phyloP scores from a whole-genome alignment of 2,329 filamentous ascomycete genomes.

The Raffaelea deltoideospora region DNA sequence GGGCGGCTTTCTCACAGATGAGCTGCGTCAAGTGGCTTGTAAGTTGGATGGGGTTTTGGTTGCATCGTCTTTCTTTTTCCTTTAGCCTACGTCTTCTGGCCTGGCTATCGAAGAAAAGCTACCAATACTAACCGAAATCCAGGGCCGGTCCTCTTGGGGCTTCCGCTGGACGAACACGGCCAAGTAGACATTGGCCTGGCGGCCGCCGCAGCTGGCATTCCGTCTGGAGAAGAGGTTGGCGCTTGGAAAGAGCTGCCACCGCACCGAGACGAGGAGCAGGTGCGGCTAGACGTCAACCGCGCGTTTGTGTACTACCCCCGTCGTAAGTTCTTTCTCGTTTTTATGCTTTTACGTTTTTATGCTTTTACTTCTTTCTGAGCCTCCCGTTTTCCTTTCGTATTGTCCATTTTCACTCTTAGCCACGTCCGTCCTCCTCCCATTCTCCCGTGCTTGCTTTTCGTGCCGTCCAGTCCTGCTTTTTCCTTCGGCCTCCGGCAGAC shows the following conservation, averaged over 20 bases:
- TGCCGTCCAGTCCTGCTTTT: too few relatives aligned
- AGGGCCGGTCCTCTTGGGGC: constrained; percentile 50
- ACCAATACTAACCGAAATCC: constrained; percentile 2
- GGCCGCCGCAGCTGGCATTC: constrained; percentile 8
- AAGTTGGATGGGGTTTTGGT: too few relatives aligned
- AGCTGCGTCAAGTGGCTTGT: constrained; percentile 63
- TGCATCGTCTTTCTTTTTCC: background rate
- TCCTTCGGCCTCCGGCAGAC: too few relatives aligned
- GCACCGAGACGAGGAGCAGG: constrained; percentile 85
- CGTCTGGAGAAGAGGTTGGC: constrained; percentile 9
- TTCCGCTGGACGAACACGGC: constrained; percentile 3
- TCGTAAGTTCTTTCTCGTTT: constrained; percentile 33
- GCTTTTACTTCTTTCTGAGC: too few relatives aligned
- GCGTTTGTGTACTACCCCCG: constrained; percentile 96
- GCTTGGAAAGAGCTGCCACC: constrained; percentile 48
- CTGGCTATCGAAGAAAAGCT: background rate
- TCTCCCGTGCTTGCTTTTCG: too few relatives aligned
- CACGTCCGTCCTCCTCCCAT: background rate
- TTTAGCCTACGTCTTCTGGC: background rate
- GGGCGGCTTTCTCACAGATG: constrained; percentile 54
- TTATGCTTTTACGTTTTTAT: too few relatives aligned
- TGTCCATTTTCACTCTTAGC: background rate
- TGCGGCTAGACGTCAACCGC: constrained; percentile 79
- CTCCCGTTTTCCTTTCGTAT: background rate
- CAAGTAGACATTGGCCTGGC: background rate